A percentile compares a stretch with the other conserved stretches of the same genome.
Conservation (phyloP, 2,329 filamentous ascomycete genomes). For the Phialophora verrucosa region DNA sequence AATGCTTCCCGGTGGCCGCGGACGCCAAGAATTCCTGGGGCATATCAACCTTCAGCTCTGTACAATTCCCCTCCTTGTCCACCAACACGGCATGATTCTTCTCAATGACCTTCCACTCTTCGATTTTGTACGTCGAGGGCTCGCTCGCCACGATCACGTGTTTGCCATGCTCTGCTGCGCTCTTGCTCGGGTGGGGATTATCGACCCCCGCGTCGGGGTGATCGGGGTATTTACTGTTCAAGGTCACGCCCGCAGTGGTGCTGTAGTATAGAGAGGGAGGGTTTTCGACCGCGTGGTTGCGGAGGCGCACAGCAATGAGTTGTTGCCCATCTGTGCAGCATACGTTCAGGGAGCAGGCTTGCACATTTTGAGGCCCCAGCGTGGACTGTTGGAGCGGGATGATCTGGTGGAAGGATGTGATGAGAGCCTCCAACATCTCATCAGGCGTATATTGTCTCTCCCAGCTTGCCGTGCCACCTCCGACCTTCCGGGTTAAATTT, state of each 20-base stretch:
- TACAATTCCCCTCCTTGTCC: conserved; percentile 45
- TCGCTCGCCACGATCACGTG: conserved; percentile 59
- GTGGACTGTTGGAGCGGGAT: conserved; percentile 52
- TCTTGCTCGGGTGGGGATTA: conserved; percentile 45
- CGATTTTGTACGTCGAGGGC: conserved; percentile 59
- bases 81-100: conserved; percentile 55
- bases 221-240: conserved; percentile 60
- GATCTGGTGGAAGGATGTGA: conserved; percentile 51
- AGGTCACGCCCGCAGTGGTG: conserved; percentile 56
- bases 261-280: conserved; percentile 60
- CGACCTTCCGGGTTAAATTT: conserved; percentile 36
- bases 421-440: conserved; percentile 55
- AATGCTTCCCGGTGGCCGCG: conserved; percentile 30
- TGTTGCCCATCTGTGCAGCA: conserved; percentile 58
- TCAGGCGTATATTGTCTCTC: conserved; percentile 50
- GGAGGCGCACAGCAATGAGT: conserved; percentile 59
- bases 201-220: conserved; percentile 50
- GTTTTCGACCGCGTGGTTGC: conserved; percentile 59
- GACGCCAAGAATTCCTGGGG: conserved; percentile 25
- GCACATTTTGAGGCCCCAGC: conserved; percentile 47
- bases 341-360: conserved; percentile 60
- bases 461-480: conserved; percentile 46
- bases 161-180: conserved; percentile 52
- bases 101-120: conserved; percentile 57
- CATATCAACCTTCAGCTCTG: conserved; percentile 23